A percentile compares a stretch with the other conserved stretches of the same genome.
These are phyloP conservation scores for Spongiforma sp. DNA, from an alignment of 1,284 basidiomycete species.

Conservation along the genomic window DNA sequence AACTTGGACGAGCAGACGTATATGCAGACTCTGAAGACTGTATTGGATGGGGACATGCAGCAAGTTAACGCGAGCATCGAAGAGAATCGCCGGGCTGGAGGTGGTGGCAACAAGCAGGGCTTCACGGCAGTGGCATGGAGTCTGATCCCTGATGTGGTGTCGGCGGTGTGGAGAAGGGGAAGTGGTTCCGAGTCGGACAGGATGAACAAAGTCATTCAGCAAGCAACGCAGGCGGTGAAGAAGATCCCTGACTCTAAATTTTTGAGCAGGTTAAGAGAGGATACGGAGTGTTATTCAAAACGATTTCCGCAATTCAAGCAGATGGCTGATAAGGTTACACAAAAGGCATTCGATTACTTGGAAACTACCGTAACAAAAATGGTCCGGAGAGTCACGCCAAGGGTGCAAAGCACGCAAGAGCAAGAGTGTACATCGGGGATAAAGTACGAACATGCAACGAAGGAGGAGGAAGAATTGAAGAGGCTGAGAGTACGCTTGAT, in stretches of 20 bases:
- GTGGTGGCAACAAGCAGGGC: not conserved
- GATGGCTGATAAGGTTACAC: slow-evolving; percentile 5
- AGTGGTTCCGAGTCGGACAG: not conserved
- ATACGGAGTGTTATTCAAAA: not conserved
- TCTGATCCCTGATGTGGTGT: rapidly evolving
- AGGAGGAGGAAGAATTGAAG: slow-evolving; percentile 20
- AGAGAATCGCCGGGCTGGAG: not conserved
- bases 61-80: slow-evolving; percentile 7
- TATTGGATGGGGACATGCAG: slow-evolving; percentile 12
- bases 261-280: slow-evolving; percentile 8
- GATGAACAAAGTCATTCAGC: slow-evolving; percentile 7
- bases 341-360: slow-evolving; percentile 6
- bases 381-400: slow-evolving; percentile 5
- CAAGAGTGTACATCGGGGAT: slow-evolving; percentile 2
- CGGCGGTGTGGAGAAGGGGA: not conserved
- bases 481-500: slow-evolving; percentile 31
- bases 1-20: slow-evolving; percentile 13
- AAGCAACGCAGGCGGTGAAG: not conserved
- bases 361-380: slow-evolving; percentile 1
- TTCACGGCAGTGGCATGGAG: no score
- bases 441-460: not conserved
- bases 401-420: slow-evolving; percentile 15
- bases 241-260: slow-evolving; percentile 15
- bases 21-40: slow-evolving; percentile 15
- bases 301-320: not conserved